These are phyloP conservation scores for Spergularia marina DNA, from an alignment of 148 eudicot species.

Conservation along the genomic window DNA sequence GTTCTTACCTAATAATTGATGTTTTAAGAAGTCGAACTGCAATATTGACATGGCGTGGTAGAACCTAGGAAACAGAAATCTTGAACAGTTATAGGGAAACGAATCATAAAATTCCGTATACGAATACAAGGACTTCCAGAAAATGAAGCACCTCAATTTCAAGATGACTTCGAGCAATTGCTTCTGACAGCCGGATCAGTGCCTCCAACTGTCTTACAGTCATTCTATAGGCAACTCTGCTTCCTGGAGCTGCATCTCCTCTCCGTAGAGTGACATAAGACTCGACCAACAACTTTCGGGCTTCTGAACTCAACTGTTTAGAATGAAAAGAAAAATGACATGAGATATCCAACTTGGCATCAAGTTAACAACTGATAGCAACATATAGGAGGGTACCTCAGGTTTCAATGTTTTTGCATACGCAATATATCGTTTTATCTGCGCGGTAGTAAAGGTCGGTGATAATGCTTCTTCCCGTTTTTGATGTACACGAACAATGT, in stretches of 20 bases:
- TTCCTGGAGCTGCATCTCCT: slow-evolving; percentile 92
- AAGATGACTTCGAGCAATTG: slow-evolving; percentile 78
- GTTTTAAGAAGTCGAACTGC: slow-evolving; percentile 88
- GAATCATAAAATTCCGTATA: neutral
- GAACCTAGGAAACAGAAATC: slow-evolving; percentile 47
- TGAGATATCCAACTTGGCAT: slow-evolving; percentile 1
- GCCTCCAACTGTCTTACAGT: slow-evolving; percentile 98
- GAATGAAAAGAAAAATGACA: neutral
- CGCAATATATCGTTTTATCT: slow-evolving; percentile 82
- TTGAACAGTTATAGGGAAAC: slow-evolving; percentile 1
- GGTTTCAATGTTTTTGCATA: slow-evolving; percentile 89
- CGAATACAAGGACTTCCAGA: slow-evolving; percentile 5
- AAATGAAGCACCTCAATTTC: slow-evolving; percentile 55
- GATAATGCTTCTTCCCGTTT: slow-evolving; percentile 84
- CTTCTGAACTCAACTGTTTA: slow-evolving; percentile 73
- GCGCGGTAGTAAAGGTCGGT: slow-evolving; percentile 83
- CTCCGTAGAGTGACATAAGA: slow-evolving; percentile 87
- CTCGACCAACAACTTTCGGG: slow-evolving; percentile 77
- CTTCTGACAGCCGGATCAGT: slow-evolving; percentile 87
- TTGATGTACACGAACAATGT: slow-evolving; percentile 94
- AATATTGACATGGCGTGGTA: slow-evolving; percentile 70
- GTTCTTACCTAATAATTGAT: slow-evolving; percentile 75
- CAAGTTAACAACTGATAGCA: slow-evolving; percentile 1
- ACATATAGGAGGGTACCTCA: slow-evolving; percentile 42
- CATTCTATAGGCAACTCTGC: slow-evolving; percentile 97